Base-by-base conservation (phyloP, 768 basidiomycete genomes). In the Xerocomellus intermedius region DNA sequence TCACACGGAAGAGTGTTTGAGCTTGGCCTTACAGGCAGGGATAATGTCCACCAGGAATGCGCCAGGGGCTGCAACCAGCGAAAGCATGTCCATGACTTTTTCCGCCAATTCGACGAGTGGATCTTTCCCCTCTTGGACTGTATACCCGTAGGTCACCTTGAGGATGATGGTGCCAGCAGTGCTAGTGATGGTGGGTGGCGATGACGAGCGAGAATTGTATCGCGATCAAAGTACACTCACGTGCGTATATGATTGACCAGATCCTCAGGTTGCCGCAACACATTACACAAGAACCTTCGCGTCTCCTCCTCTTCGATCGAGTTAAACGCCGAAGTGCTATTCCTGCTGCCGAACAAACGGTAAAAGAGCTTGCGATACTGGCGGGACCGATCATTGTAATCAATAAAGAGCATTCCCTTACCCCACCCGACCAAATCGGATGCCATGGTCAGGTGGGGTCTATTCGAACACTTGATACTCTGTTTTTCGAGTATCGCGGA, bases 401-500 rank as follows among this genome's bases (percentile, higher is more conserved):
- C n/a, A 0, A 39, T 30, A 3, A 62, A 69, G 13, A 49, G 5
- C 21, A 63, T 24, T 10, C 13, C 45, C 7, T 59, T 43, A 1
- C 6, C 2, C 33, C 49, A 46, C 1, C 58, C 60, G 75, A 55
- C 53, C 36, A 68, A 38, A 12, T 67, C 67, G 6, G 21, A 7
- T 17, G 52, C 55, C 67, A 68, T 64, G 19, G 55, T 54, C 8
- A 56, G 4, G 36, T 39, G 43, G 8, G 62, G 58, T 49, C 67
- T 57, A 26, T 64, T 28, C 14, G 82, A 82, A 60, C 82, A 83
- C 43, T 80, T 79, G n/a, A 75, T 62, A 49, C 82, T 77, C 47
- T 80, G 74, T 61, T 76, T 82, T 39, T 83, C 82, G 26, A 85
- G 69, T 21, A 85, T 66, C 49, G 78, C 80, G 10, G 73, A 72